phyloP scores from a whole-genome alignment of 495 filamentous ascomycete species.

The Penicillium soppii region DNA sequence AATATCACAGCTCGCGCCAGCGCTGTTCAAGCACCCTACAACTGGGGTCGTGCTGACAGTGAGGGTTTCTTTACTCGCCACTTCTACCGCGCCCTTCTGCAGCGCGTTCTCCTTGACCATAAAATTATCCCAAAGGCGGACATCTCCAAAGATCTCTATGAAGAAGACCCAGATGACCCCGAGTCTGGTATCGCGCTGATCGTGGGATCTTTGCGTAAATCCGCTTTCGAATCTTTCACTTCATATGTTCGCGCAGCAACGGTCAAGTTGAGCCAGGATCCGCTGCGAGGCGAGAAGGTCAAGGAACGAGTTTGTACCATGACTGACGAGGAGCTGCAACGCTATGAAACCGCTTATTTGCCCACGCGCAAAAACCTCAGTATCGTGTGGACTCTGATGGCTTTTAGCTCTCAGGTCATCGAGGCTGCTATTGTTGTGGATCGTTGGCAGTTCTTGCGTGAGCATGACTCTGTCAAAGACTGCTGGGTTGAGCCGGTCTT shows the following conservation, averaged over 20 bases:
- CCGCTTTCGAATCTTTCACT: slow-evolving; percentile 72
- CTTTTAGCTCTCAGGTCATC: slow-evolving; percentile 83
- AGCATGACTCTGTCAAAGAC: slow-evolving; percentile 65
- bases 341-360: slow-evolving; percentile 63
- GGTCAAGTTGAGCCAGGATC: slow-evolving; percentile 63
- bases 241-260: slow-evolving; percentile 81
- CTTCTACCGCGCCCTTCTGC: slow-evolving; percentile 87
- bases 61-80: slow-evolving; percentile 89
- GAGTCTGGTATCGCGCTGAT: slow-evolving; percentile 65
- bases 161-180: slow-evolving; percentile 26
- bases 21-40: slow-evolving; percentile 91
- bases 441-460: slow-evolving; percentile 83
- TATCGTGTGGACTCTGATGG: slow-evolving; percentile 90
- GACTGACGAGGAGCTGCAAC: slow-evolving; percentile 68
- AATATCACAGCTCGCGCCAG: slow-evolving; percentile 98
- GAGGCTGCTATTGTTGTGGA: slow-evolving; percentile 91
- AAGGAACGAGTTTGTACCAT: slow-evolving; percentile 58
- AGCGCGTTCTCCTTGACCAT: slow-evolving; percentile 83
- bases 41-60: slow-evolving; percentile 81
- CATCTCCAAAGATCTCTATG: slow-evolving; percentile 33
- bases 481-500: slow-evolving; percentile 93
- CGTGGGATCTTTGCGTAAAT: slow-evolving; percentile 80
- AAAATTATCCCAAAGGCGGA: slow-evolving; percentile 65
- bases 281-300: slow-evolving; percentile 56
- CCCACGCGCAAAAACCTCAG: slow-evolving; percentile 78